phyloP scores from a whole-genome alignment of 2,329 filamentous ascomycete species.

The Penicillium paneum region DNA sequence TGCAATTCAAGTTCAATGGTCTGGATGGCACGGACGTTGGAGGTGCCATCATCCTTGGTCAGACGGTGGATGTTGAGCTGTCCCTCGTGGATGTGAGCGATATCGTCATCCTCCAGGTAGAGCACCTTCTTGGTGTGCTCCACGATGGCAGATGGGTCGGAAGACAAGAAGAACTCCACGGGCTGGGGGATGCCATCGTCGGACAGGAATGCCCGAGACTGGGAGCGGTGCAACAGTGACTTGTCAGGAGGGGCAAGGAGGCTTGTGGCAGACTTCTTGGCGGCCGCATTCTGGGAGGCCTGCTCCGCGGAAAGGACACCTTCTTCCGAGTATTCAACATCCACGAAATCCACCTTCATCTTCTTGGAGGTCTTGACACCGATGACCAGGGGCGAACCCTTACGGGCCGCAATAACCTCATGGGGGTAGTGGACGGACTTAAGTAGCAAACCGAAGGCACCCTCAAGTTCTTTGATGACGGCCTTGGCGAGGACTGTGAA shows the following conservation, averaged over 20 bases:
- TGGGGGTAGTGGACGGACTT: conserved; percentile 99
- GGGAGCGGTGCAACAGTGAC: conserved; percentile 94
- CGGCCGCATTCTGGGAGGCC: conserved; percentile 90
- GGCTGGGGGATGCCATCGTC: conserved; percentile 98
- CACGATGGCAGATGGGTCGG: conserved; percentile 95
- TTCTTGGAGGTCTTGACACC: conserved; percentile 96
- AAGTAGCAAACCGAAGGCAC: conserved; percentile 93
- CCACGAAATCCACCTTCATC: conserved; percentile 99
- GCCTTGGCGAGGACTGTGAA: conserved; percentile 97
- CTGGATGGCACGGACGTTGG: conserved; percentile 96
- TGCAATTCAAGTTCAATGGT: conserved; percentile 98
- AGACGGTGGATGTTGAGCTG: conserved; percentile 98
- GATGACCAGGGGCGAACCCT: conserved; percentile 95
- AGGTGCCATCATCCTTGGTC: conserved; percentile 93
- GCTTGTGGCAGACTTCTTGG: conserved; percentile 79
- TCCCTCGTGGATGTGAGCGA: conserved; percentile 98
- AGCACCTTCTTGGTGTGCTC: conserved; percentile 99
- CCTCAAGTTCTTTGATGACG: conserved; percentile 96
- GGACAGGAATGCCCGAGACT: conserved; percentile 97
- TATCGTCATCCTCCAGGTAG: conserved; percentile 99
- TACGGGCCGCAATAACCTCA: conserved; percentile 95
- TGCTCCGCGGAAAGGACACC: conserved; percentile 85
- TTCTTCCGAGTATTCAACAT: conserved; percentile 94
- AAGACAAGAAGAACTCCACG: conserved; percentile 98
- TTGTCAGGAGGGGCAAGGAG: conserved; percentile 91